phyloP scores from a whole-genome alignment of 345 rosid genomes.

The Iberis pinnata region DNA sequence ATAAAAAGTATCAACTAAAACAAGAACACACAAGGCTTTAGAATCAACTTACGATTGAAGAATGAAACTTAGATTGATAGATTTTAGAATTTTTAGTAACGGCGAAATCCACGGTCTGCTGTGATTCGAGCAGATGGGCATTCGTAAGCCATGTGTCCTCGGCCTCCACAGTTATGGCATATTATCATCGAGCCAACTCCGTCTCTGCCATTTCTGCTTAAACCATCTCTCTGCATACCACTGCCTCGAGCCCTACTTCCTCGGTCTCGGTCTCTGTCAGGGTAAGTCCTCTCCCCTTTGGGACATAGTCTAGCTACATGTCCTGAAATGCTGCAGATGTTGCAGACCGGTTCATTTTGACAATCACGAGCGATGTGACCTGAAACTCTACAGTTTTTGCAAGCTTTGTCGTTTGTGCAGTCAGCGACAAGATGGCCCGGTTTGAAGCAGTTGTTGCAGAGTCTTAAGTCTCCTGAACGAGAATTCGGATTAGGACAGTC shows the following conservation, averaged over 20 bases:
- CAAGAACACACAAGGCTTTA: too few relatives aligned
- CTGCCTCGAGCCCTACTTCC: conserved; percentile 36
- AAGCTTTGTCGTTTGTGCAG: conserved; percentile 91
- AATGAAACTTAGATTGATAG: too few relatives aligned
- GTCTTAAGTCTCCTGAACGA: conserved; percentile 69
- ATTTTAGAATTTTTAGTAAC: conserved; percentile 37
- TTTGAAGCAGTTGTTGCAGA: conserved; percentile 95
- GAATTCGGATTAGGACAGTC: conserved; percentile 66
- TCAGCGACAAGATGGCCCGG: conserved; percentile 83
- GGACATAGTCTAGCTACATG: conserved; percentile 86
- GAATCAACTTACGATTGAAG: too few relatives aligned
- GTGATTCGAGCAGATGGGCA: conserved; percentile 84
- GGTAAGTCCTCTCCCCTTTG: conserved; percentile 37
- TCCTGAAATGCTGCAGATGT: conserved; percentile 68
- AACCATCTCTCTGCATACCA: conserved; percentile 62
- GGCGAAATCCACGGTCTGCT: conserved; percentile 71
- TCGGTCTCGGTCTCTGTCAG: conserved; percentile 38
- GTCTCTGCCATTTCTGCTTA: conserved; percentile 62
- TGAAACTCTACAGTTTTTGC: conserved; percentile 90
- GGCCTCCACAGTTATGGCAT: conserved; percentile 90
- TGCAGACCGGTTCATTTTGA: conserved; percentile 72
- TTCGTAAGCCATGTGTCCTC: conserved; percentile 82
- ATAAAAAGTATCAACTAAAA: too few relatives aligned
- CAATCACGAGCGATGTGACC: conserved; percentile 95
- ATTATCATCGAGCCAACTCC: conserved; percentile 67